phyloP scores from a whole-genome alignment of 106 monocot genomes.

The Phalaenopsis aphrodite region DNA sequence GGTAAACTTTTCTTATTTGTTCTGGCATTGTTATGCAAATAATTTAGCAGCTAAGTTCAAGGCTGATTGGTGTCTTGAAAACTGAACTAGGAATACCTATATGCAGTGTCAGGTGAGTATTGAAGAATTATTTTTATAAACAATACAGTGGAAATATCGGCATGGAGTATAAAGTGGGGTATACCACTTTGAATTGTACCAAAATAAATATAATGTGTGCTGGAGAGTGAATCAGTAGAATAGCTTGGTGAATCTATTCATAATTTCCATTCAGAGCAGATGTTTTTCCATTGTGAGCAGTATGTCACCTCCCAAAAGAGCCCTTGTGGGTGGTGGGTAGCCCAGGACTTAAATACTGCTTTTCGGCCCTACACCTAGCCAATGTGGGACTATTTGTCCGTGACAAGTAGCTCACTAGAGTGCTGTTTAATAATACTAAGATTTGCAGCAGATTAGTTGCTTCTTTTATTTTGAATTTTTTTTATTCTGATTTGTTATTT shows the following conservation, averaged over 20 bases:
- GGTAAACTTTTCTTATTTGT: background rate
- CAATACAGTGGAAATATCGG: background rate
- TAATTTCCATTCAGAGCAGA: background rate
- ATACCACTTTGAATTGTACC: background rate
- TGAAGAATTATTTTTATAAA: background rate
- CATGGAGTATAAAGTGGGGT: slow-evolving; percentile 1
- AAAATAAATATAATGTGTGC: background rate
- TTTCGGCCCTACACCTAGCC: no score
- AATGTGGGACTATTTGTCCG: no score
- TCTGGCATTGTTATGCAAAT: background rate
- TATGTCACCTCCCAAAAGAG: no score
- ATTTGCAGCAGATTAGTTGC: background rate
- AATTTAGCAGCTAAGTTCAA: background rate
- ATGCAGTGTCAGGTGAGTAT: background rate
- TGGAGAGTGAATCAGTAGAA: background rate
- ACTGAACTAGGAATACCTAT: background rate
- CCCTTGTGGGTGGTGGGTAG: no score
- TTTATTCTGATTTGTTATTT: background rate
- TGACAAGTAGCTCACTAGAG: background rate
- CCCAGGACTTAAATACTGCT: no score
- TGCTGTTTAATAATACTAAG: background rate
- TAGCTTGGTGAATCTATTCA: background rate
- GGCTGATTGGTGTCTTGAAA: background rate
- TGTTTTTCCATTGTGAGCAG: background rate
- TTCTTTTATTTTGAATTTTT: background rate